Evolutionary conservation across 169 alveolate genomes (phyloP), one percentile per base, ranked within the genome.

Genomic region (Eimeria tenella): DNA sequence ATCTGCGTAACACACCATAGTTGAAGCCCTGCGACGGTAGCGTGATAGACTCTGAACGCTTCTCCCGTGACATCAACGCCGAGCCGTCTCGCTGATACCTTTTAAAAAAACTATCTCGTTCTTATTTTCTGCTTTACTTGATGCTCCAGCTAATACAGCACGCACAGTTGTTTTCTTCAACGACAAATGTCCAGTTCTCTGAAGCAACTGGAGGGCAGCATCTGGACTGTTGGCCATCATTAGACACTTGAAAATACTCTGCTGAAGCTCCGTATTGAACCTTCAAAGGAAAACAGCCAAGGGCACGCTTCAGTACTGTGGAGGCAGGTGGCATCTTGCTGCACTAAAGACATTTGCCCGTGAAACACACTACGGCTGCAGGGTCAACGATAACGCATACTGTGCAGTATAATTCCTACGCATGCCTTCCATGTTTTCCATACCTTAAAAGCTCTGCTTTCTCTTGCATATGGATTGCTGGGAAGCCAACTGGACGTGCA

Each of bases 251-350:
- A 93, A 93, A 21, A 93, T 56, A 56, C 74, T 83, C 88, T 73
- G 90, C 75, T 93, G 95, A 42, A 74, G 86, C 70, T 93, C 95
- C 42, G 93, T 79, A 49, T 83, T 88, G 19, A 93, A 70, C 53
- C 95, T 92, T 91, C 52, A 42, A 7, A 60, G 56, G 31, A 7
- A 17, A 5, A 52, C 75, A 50, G 3, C 53, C 10, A 75, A 49
- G 17, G 50, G 4, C 42, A 31, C 42, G 2, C 42, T 31, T 31
- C 42, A 31, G 42, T 31, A 31, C 42, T 31, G 42, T 31, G 42
- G 42, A 31, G 42, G 42, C 42, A 31, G 42, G 42, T 31, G 42
- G 42, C 42, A 31, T 31, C 42, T 31, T 31, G 42, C 42, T 31
- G 42, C 42, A 31, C 42, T 31, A 31, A 2, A 31, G 42, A 31